Percentiles rank a stretch among this genome's conserved stretches.
Conservation (phyloP, 2,329 filamentous ascomycete species). For the Blastomyces gilchristii region DNA sequence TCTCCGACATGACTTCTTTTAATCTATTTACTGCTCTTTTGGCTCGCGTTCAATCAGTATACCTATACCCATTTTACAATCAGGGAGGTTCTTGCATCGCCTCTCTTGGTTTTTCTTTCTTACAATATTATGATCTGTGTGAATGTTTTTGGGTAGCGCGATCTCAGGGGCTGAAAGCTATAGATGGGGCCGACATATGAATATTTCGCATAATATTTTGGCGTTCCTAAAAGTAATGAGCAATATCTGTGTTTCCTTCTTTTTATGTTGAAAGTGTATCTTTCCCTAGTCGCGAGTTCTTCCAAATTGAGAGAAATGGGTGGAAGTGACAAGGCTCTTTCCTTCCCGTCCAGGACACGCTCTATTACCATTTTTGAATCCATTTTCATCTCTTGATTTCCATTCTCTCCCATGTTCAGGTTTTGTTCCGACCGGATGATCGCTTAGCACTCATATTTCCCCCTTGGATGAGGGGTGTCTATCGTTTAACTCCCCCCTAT, state of each 20-base stretch:
- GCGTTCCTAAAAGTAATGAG: not conserved
- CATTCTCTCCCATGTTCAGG: not conserved
- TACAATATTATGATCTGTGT: not conserved
- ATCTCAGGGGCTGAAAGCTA: not conserved
- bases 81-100: not conserved
- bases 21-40: not conserved
- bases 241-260: not conserved
- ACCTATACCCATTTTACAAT: constrained; percentile 5
- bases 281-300: constrained; percentile 1
- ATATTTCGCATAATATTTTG: not conserved
- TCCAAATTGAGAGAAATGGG: not conserved
- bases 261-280: not conserved
- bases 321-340: not conserved
- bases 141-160: not conserved
- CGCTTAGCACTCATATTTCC: not conserved
- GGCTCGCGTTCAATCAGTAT: not conserved
- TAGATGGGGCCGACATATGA: not conserved
- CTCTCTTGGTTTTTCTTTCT: not conserved
- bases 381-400: not conserved
- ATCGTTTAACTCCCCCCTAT: constrained; percentile 8
- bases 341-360: not conserved
- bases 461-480: constrained; percentile 6
- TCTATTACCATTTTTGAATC: not conserved
- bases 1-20: not conserved
- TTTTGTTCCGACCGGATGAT: not conserved